Conservation (phyloP, 2,329 filamentous ascomycete genomes). For the Orbilia blumenaviensis region DNA sequence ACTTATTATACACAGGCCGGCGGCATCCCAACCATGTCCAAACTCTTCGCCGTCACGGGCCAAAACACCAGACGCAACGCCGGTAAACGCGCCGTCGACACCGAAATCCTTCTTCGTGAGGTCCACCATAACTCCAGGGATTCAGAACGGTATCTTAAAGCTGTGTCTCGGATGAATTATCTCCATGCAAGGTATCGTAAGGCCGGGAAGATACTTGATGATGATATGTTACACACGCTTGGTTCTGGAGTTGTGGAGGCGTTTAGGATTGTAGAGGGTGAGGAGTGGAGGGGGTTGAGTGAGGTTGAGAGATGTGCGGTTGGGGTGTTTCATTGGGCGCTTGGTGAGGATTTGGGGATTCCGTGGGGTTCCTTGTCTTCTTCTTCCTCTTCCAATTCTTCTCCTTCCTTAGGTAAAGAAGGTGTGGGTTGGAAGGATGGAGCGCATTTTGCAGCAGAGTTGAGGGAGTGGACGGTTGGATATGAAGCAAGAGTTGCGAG, state of each 20-base stretch:
- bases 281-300: slow-evolving; percentile 17
- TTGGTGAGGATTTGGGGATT: slow-evolving; percentile 31
- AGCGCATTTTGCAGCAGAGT: slow-evolving; percentile 66
- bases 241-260: slow-evolving; percentile 13
- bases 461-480: slow-evolving; percentile 64
- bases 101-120: slow-evolving; percentile 64
- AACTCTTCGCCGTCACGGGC: slow-evolving; percentile 64
- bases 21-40: slow-evolving; percentile 67
- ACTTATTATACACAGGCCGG: slow-evolving; percentile 63
- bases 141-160: slow-evolving; percentile 57
- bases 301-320: slow-evolving; percentile 30
- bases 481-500: slow-evolving; percentile 66
- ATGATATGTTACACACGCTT: slow-evolving; percentile 36
- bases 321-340: slow-evolving; percentile 22
- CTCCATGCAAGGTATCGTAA: slow-evolving; percentile 33
- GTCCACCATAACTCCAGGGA: slow-evolving; percentile 62
- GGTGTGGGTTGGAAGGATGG: slow-evolving; percentile 66
- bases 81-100: slow-evolving; percentile 67
- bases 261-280: not conserved
- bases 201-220: slow-evolving; percentile 26
- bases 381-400: too few species aligned
- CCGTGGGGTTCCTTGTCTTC: slow-evolving; percentile 55
- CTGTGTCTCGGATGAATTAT: slow-evolving; percentile 30
- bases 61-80: slow-evolving; percentile 62
- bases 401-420: too few species aligned